phyloP scores from a whole-genome alignment of 306 rosid genomes.

The Vicia villosa region DNA sequence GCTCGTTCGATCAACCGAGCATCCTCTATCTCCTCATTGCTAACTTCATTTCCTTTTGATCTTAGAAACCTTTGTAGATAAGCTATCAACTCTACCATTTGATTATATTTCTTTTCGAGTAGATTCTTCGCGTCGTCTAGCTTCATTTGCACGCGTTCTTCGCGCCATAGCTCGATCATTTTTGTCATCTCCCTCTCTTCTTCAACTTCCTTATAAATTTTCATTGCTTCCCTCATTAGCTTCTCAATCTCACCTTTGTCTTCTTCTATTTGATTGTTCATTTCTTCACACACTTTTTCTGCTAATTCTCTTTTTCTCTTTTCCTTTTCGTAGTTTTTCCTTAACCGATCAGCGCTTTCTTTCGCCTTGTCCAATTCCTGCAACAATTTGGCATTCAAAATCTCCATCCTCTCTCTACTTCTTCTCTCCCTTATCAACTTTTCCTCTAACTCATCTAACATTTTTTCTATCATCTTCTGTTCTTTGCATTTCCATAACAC shows the following conservation, averaged over 20 bases:
- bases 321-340: slow-evolving; percentile 52
- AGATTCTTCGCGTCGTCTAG: slow-evolving; percentile 60
- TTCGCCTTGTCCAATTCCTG: slow-evolving; percentile 49
- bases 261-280: slow-evolving; percentile 50
- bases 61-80: slow-evolving; percentile 49
- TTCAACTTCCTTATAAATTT: slow-evolving; percentile 47
- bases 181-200: slow-evolving; percentile 72
- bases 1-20: slow-evolving; percentile 47
- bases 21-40: slow-evolving; percentile 39
- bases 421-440: slow-evolving; percentile 52
- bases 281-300: slow-evolving; percentile 50
- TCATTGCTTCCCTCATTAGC: slow-evolving; percentile 42
- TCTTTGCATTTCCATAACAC: slow-evolving; percentile 33
- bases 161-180: slow-evolving; percentile 67
- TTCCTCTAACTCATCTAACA: slow-evolving; percentile 34
- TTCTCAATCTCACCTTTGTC: slow-evolving; percentile 46
- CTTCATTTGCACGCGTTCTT: slow-evolving; percentile 76
- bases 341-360: slow-evolving; percentile 32
- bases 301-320: slow-evolving; percentile 46
- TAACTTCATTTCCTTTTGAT: slow-evolving; percentile 45
- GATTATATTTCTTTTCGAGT: slow-evolving; percentile 55
- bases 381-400: slow-evolving; percentile 41
- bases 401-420: slow-evolving; percentile 41
- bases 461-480: slow-evolving; percentile 27
- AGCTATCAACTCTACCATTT: slow-evolving; percentile 49